Base-by-base conservation (phyloP, 768 basidiomycete species). In the Hypholoma fasciculare region DNA sequence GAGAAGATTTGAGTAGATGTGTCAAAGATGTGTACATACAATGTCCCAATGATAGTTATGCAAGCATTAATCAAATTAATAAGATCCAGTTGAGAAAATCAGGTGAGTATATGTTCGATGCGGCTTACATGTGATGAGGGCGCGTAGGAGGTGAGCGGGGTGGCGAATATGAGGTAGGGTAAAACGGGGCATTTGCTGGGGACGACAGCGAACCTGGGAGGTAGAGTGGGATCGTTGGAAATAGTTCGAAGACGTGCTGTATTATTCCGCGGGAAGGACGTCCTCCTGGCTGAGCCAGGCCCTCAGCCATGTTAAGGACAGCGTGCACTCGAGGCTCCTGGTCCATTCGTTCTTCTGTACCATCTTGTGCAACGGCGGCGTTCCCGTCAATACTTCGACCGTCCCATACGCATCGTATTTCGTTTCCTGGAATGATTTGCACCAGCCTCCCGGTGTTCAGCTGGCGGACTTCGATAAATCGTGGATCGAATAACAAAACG, bases 391-490 rank as follows among this genome's bases (percentile, higher is more conserved):
- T 68, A 14, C 72, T 75, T 2, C 92, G 86, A 16, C 93, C 96
- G 67, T 98, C 94, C 90, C 94, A 97, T 26, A 94, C 84, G 66
- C 92, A 94, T 26, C 88, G 85, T 44, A 96, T 79, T 61, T 94
- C 92, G 55, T 82, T 82, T 1, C 94, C 93, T 0, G 84, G 81
- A 58, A 94, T 88, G 68, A 94, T 90, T 69, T 95, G 92, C 1
- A 84, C 85, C 4, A 94, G 82, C 0, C 89, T 82, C 3, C 92
- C 91, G 0, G 87, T 90, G 62, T 87, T 83, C 61, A 93, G 82
- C 69, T 94, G 89, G 20, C 94, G 86, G 40, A 97, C 83, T 72
- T 97, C 94, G 64, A 97, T 90, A 75, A 97, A 96, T 2, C 90
- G 88, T 8, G 85, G 80, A 69, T 96, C 93, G 69, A 96, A 93